Base-by-base conservation (phyloP, 345 rosid genomes). In the Mercurialis annua region DNA sequence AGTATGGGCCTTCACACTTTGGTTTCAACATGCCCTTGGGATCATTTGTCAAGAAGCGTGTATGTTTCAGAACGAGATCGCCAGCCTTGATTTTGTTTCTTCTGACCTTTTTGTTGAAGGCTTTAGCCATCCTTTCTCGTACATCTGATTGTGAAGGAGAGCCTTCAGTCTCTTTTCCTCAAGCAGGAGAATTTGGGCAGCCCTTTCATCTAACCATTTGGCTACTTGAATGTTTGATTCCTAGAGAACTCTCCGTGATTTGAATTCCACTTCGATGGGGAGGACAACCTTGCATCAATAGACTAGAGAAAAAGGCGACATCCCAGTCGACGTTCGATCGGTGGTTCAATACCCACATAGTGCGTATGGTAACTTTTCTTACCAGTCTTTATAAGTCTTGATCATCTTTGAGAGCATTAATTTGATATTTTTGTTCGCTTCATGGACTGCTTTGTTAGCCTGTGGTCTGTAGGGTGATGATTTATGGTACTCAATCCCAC, bases 301-400 rank as follows among this genome's bases (percentile, higher is more conserved):
- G 8, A 59, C 70, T 21, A 66, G 17, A 1, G 60, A 40, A 17
- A 36, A 66, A 1, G 51, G 62, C 0, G 70, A 53, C 11, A 51
- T 62, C 27, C 62, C 21, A 0, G 50, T 53, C 2, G 62, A 47
- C 0, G 62, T 54, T 3, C 42, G 1, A 0, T 36, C 42, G 4
- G 33, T 29, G 0, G 51, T 66, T 4, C 51, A 23, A 54, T 66
- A 66, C 3, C 38, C 62, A 1, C 42, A 20, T 3, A 65, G 18
- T 0, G 58, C 44, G 10, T 4, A 49, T 16, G 31, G 59, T 12
- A 54, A 30, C 33, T 54, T 23, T 1, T 54, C 59, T 2, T 3
- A 14, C 34, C 46, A 50, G 6, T 49, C 44, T 17, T 36, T 31
- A 2, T 10, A n/a, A 36, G 18, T 36, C 0, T 20, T 21, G 1